phyloP scores from a whole-genome alignment of 371 early-diverging fungal genomes.

The Mortierella sp. region DNA sequence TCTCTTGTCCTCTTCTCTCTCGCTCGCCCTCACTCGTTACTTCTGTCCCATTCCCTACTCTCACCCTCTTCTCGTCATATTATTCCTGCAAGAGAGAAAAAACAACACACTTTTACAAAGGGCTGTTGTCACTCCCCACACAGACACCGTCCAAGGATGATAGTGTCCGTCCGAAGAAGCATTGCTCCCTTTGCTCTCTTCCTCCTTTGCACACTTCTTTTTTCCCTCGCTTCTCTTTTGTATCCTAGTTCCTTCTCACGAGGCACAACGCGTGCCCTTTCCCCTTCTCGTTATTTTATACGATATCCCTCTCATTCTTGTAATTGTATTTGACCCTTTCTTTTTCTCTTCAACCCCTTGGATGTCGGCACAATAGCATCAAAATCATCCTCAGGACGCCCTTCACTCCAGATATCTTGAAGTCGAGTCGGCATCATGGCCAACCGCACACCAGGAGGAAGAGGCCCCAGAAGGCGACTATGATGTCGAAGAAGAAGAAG shows the following conservation, averaged over 20 bases:
- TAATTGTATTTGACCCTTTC: conserved; percentile 1
- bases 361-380: conserved; percentile 6
- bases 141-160: not conserved
- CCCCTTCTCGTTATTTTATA: not conserved
- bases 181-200: not conserved
- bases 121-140: not conserved
- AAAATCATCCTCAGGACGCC: conserved; percentile 11
- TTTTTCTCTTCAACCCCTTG: not conserved
- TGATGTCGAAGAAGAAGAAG: conserved; percentile 21
- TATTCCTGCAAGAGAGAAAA: not conserved
- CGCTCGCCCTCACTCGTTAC: conserved; percentile 4
- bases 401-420: conserved; percentile 37
- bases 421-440: conserved; percentile 30
- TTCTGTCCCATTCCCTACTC: not conserved
- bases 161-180: not conserved
- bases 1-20: not conserved
- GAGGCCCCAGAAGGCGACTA: conserved; percentile 9
- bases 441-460: conserved; percentile 12
- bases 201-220: not conserved
- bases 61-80: not conserved
- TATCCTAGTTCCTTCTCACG: not conserved
- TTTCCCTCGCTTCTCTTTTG: not conserved
- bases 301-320: not conserved
- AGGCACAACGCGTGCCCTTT: conserved; percentile 6
- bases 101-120: not conserved